These are phyloP conservation scores for Phytophthora megakarya DNA, from an alignment of 352 stramenopile genomes.

Conservation along the genomic window DNA sequence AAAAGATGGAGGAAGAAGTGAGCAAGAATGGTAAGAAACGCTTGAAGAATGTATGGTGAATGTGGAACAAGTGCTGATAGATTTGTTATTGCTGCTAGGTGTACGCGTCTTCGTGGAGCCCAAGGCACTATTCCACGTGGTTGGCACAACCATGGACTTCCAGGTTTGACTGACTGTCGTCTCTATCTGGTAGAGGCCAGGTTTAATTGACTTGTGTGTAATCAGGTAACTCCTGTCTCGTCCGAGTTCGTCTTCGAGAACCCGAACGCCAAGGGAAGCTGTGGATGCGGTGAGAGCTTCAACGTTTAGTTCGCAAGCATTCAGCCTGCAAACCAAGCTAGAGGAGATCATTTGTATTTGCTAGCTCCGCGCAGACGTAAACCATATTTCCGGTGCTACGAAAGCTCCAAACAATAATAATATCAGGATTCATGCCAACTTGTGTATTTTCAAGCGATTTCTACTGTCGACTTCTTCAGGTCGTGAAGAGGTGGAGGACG, in stretches of 20 bases:
- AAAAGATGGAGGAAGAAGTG: constrained; percentile 95
- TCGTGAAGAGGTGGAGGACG: constrained; percentile 55
- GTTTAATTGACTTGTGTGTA: not conserved
- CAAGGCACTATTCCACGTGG: constrained; percentile 98
- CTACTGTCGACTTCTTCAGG: constrained; percentile 70
- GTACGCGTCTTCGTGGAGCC: constrained; percentile 98
- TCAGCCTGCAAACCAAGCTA: constrained; percentile 6
- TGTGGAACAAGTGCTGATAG: constrained; percentile 8
- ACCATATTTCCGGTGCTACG: constrained; percentile 15
- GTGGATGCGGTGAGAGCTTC: constrained; percentile 99
- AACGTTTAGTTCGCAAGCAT: constrained; percentile 89
- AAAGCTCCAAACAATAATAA: constrained; percentile 39
- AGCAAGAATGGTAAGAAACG: constrained; percentile 68
- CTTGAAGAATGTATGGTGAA: constrained; percentile 1
- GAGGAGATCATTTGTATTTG: constrained; percentile 20
- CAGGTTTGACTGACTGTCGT: constrained; percentile 42
- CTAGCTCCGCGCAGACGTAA: constrained; percentile 11
- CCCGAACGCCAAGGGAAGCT: constrained; percentile 99
- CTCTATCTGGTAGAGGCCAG: not conserved
- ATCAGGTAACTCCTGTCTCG: constrained; percentile 94
- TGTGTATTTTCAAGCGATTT: constrained; percentile 49
- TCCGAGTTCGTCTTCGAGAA: constrained; percentile 99
- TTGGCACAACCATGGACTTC: constrained; percentile 99
- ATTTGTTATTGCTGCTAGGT: constrained; percentile 45
- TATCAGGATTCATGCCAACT: constrained; percentile 37